Evolutionary conservation across 495 filamentous ascomycete species (phyloP), one percentile per base, ranked within the genome.

Genomic region (Hyphodiscus hymeniophilus): DNA sequence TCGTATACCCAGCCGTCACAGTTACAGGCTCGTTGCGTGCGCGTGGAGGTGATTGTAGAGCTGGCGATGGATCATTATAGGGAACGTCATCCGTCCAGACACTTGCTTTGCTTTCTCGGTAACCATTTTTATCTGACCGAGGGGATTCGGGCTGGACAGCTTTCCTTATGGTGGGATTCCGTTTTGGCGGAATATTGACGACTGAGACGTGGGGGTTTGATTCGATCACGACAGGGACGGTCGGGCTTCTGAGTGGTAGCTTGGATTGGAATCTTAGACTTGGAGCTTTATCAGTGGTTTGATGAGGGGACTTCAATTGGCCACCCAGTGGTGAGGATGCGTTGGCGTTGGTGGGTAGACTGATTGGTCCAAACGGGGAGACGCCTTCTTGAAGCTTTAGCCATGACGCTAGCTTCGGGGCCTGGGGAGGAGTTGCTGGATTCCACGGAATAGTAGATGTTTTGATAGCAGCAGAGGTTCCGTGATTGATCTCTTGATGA

Each of bases 281-380:
- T 22, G 42, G 45, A 8, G 22, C 7, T 45, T n/a, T 20, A 16
- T 28, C 26, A n/a, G 15, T 44, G n/a, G 43, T 54, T 22, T 23
- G 46, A 8, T 51, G 32, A 22, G 52, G 52, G 4, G 56, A 55
- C 36, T 56, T 59, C 18, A 55, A 20, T 36, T 55, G 49, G 16
- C 56, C 56, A 1, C 52, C 52, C 1, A 55, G 31, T 10, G 56
- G 56, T 13, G 26, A 17, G 4, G 38, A 28, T 2, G 39, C 12
- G 38, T 50, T 46, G 10, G 15, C 7, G 11, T 53, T 49, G 10
- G 36, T 45, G 15, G 56, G 52, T 5, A 59, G 39, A 6, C 46
- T 46, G 32, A 59, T 59, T 2, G 56, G 45, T 17, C 56, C 56
- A 42, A 55, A 53, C 30, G 56, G 49, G 7, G 56, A 55, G n/a